Conservation (phyloP, 805 yeast species). For the Yamadazyma ubonensis region DNA sequence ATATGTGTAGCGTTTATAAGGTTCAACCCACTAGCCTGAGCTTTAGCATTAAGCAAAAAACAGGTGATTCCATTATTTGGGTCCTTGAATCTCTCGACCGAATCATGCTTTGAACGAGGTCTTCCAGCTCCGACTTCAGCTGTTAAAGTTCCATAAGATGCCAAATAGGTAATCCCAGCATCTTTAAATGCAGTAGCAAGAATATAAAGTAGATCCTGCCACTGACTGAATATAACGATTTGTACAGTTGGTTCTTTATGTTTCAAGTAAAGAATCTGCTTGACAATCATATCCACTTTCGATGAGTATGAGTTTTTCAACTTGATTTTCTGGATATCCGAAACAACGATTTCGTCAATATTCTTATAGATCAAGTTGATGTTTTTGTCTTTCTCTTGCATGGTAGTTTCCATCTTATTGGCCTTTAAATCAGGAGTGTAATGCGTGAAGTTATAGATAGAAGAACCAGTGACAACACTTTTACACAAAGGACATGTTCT, state of each 20-base stretch:
- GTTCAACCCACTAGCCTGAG: conserved; percentile 89
- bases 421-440: conserved; percentile 53
- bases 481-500: conserved; percentile 83
- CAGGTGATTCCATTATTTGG: conserved; percentile 66
- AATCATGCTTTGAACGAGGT: conserved; percentile 28
- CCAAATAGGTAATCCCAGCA: conserved; percentile 56
- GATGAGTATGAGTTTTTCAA: conserved; percentile 63
- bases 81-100: conserved; percentile 60
- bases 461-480: conserved; percentile 42
- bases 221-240: conserved; percentile 86
- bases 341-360: conserved; percentile 40
- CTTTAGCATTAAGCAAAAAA: conserved; percentile 77
- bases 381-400: conserved; percentile 13
- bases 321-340: conserved; percentile 40
- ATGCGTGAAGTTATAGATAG: conserved; percentile 69
- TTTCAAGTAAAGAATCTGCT: conserved; percentile 66
- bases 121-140: conserved; percentile 33
- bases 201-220: conserved; percentile 70
- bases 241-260: conserved; percentile 62
- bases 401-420: conserved; percentile 30
- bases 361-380: conserved; percentile 46
- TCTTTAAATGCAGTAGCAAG: conserved; percentile 63
- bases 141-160: conserved; percentile 46
- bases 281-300: conserved; percentile 79
- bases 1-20: conserved; percentile 91